Evolutionary conservation across 2,329 filamentous ascomycete genomes (phyloP), one percentile per base, ranked within the genome.

Genomic region (Amauroascus verrucosus): DNA sequence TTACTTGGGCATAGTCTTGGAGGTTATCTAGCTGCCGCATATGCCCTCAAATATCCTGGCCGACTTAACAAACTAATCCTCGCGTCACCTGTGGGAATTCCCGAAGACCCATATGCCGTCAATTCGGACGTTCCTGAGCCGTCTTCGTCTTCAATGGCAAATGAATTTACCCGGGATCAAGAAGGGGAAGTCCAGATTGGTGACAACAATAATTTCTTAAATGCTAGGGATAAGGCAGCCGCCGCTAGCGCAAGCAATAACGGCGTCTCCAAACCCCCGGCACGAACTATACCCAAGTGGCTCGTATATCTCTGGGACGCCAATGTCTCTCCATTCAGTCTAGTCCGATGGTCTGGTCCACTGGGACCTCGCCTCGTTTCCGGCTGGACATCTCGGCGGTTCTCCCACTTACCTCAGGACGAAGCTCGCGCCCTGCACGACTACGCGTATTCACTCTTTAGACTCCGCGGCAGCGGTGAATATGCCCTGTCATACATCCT

Each of bases 1-100:
- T 77, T 98, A 2, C 77, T 97, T 6, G 93, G 91, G 1, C 93
- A 98, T 72, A 95, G 87, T 44, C 76, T 98, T 45, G 93, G 93
- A 53, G 93, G 93, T 5, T 98, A 98, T 66, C 85, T 98, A 67
- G 89, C 91, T 3, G 85, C 95, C 0, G 90, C 89, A 18, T 98
- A 98, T 66, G 90, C 93, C 1, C 77, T 97, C 56, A 98, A 98
- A 68, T 98, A 98, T 64, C 93, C 93, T 0, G 91, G 91, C 13
- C 87, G 82, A 60, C 72, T 98, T 32, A 95, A 98, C 72, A 98
- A 98, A 73, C 80, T 98, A 57, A 95, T 98, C 58, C 79, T 98
- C 28, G 93, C 88, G 0, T 95, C 88, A 0, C 93, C 93, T 0
- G 93, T 96, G 18, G 93, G 93, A 18, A 86, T 98, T 6, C 93